Conservation (phyloP, 129 eudicot species). For the Calendula officinalis region DNA sequence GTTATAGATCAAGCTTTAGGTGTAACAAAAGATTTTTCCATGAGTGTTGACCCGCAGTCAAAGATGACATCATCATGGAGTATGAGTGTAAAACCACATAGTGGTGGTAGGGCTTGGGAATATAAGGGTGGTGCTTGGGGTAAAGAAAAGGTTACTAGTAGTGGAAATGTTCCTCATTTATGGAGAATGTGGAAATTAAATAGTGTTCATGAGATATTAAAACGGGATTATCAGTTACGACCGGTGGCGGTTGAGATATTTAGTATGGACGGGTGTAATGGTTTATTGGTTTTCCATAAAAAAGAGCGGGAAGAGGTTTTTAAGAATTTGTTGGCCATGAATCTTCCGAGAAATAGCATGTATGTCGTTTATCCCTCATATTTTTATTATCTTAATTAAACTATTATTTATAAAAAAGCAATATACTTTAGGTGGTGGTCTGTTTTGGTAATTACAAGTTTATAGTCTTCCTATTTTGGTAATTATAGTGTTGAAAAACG, state of each 20-base stretch:
- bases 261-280: not conserved
- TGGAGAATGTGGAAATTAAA: not conserved
- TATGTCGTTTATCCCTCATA: not conserved
- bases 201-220: not conserved
- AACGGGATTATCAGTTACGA: not conserved
- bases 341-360: not conserved
- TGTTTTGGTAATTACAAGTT: no score
- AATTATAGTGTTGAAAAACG: no score
- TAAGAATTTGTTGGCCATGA: not conserved
- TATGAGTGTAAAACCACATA: not conserved
- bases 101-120: not conserved
- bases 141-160: not conserved
- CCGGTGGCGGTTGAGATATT: not conserved
- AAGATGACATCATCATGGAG: not conserved
- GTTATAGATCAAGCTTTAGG: conserved; percentile 2
- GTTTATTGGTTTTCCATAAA: not conserved
- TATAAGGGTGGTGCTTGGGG: not conserved
- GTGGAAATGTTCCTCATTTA: not conserved
- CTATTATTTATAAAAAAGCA: no score
- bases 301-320: not conserved
- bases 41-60: not conserved
- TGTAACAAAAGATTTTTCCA: not conserved
- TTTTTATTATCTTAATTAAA: not conserved
- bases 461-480: no score
- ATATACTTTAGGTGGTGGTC: no score